A percentile compares a stretch with the other conserved stretches of the same genome.
Conservation (phyloP, 306 rosid genomes). For the Sesbania bispinosa region DNA sequence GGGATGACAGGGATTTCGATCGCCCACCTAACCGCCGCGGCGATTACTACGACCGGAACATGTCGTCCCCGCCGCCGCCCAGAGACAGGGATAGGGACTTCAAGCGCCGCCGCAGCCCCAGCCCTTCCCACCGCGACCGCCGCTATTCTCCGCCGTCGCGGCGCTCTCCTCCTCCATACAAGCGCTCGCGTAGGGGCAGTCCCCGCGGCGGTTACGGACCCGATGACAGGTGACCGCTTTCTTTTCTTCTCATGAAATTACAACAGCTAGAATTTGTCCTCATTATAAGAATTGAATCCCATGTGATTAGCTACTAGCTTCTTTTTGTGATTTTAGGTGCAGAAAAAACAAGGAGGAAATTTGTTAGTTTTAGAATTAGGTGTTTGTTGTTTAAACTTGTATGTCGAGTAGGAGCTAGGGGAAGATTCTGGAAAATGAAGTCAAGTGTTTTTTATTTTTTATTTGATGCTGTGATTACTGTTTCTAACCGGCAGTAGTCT, state of each 20-base stretch:
- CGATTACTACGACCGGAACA: constrained; percentile 69
- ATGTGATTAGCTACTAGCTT: not conserved
- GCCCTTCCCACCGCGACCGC: constrained; percentile 71
- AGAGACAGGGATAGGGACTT: constrained; percentile 75
- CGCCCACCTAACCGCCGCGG: constrained; percentile 76
- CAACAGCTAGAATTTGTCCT: not conserved
- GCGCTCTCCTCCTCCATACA: constrained; percentile 73
- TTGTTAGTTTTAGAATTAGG: not conserved
- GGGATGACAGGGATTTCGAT: constrained; percentile 69
- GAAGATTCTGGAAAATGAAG: not conserved
- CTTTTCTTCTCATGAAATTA: not conserved
- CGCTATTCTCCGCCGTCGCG: constrained; percentile 85
- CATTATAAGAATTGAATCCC: not conserved
- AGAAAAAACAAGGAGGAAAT: not conserved
- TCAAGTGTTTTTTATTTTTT: too few relatives aligned
- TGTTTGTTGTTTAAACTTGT: not conserved
- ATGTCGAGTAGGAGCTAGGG: not conserved
- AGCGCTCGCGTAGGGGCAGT: constrained; percentile 80
- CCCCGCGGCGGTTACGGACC: constrained; percentile 84
- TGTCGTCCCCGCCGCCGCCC: constrained; percentile 55
- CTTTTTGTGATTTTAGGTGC: not conserved
- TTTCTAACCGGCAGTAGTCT: not conserved
- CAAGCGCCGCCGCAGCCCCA: constrained; percentile 72
- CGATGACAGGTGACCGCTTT: constrained; percentile 53
- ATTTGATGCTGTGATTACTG: not conserved